Evolutionary conservation across 352 stramenopile species (phyloP).

Genomic region (Phytopythium chamaehyphon): DNA sequence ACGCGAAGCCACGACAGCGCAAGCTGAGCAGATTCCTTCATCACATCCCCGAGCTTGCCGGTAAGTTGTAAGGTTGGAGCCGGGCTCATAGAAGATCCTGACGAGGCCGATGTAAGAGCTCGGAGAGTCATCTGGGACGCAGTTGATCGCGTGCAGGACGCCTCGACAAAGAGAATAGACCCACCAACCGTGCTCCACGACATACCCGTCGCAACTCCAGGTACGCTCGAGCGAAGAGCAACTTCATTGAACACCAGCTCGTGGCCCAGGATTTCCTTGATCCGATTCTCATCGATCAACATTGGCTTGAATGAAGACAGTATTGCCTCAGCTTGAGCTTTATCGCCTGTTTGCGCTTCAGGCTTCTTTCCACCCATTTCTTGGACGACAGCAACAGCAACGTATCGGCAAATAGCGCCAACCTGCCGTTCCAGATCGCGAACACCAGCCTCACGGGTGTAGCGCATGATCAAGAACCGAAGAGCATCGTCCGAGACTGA

Average conservation of each 20-base stretch:
- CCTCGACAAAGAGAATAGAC: constrained; percentile 85
- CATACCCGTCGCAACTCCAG: constrained; percentile 76
- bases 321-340: constrained; percentile 11
- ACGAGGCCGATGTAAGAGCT: constrained; percentile 19
- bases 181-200: constrained; percentile 78
- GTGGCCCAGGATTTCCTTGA: constrained; percentile 59
- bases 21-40: constrained; percentile 87
- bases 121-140: constrained; percentile 16
- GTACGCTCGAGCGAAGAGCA: constrained; percentile 55
- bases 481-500: constrained; percentile 57
- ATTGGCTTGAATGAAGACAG: constrained; percentile 30
- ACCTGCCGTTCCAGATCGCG: constrained; percentile 81
- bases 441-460: constrained; percentile 87
- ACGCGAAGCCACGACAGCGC: constrained; percentile 79
- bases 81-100: constrained; percentile 12
- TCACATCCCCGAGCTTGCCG: constrained; percentile 79
- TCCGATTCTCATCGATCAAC: constrained; percentile 43
- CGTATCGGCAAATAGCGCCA: constrained; percentile 64
- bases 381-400: constrained; percentile 66
- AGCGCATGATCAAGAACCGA: constrained; percentile 67
- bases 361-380: constrained; percentile 27
- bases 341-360: constrained; percentile 11
- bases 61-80: constrained; percentile 55
- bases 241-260: constrained; percentile 76
- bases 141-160: constrained; percentile 52